Conservation (phyloP, 2,329 filamentous ascomycete species). For the Arthrocladium fulminans region DNA sequence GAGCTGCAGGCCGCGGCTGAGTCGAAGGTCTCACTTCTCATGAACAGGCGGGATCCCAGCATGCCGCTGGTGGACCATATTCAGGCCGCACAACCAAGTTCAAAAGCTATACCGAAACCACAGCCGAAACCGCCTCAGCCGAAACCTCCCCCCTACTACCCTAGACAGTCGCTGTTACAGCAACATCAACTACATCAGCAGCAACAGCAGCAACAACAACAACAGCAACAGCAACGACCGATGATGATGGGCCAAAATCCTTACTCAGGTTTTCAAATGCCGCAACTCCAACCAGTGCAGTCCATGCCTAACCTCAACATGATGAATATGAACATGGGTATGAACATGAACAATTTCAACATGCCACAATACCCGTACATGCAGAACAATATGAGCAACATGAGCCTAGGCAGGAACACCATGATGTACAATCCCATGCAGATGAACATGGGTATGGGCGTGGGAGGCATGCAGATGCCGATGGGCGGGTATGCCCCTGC, state of each 20-base stretch:
- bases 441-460: slow-evolving; percentile 13
- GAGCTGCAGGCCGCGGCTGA: slow-evolving; percentile 13
- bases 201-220: slow-evolving; percentile 6
- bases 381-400: slow-evolving; percentile 20
- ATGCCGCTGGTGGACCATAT: slow-evolving; percentile 5
- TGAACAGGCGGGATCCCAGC: slow-evolving; percentile 4
- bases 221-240: slow-evolving; percentile 22
- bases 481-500: slow-evolving; percentile 12
- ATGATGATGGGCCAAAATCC: slow-evolving; percentile 24
- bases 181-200: neutral
- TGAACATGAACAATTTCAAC: slow-evolving; percentile 12
- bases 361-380: slow-evolving; percentile 5
- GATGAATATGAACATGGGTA: slow-evolving; percentile 11
- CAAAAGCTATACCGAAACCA: slow-evolving; percentile 10
- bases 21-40: slow-evolving; percentile 9
- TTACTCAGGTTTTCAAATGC: slow-evolving; percentile 18
- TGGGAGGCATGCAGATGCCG: slow-evolving; percentile 4
- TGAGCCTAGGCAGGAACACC: slow-evolving; percentile 24
- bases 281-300: slow-evolving; percentile 20
- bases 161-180: slow-evolving; percentile 2
- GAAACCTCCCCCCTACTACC: slow-evolving; percentile 11
- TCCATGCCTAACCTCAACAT: slow-evolving; percentile 6
- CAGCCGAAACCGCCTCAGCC: slow-evolving; percentile 9
- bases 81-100: slow-evolving; percentile 10
- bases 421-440: slow-evolving; percentile 14